Base-by-base conservation (phyloP, 495 filamentous ascomycete genomes). In the Aspergillus olivimuriae region DNA sequence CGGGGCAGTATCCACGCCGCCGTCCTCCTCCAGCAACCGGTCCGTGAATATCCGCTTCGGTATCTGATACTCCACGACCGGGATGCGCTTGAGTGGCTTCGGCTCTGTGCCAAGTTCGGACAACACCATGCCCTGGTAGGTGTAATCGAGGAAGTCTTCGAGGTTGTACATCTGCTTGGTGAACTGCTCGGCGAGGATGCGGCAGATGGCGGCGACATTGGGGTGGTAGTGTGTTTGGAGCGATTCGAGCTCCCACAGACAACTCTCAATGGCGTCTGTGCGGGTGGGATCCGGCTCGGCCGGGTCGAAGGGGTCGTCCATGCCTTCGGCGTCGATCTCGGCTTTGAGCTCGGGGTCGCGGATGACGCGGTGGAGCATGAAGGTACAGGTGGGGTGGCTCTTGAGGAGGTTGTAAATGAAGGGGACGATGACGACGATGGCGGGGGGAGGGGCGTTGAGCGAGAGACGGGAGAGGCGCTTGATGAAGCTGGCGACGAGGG, bases 131-230 rank as follows among this genome's bases (percentile, higher is more conserved):
- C 83, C 89, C 50, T 74, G 78, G 64, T 97, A 97, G 4, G 86
- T 89, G 64, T 96, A 89, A 59, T 97, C 94, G 41, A 97, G 66
- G 65, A 99, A 99, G 54, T 99, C 94, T 55, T 99, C 94, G 14
- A 95, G 55, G 49, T 83, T 86, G 63, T 96, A 99, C 9, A 80
- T 70, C 61, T 89, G 83, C 70, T 97, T 99, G 3, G 90, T 97
- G 63, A 97, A 99, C 64, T 96, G 92, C 70, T 99, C 88, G 18
- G 86, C 86, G 44, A 99, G 81, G 44, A 99, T 94, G 63, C 86
- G 89, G 19, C 88, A 86, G 45, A 97, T 82, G 4, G 90, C 89
- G 2, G 91, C 89, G 26, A 99, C 89, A 58, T 95, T 97, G 26
- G 94, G 94, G 60, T 99, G 94, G 66, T 92, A 97, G 66, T 99